phyloP scores from a whole-genome alignment of 805 yeast species.

The Vanderwaltozyma yarrowii region DNA sequence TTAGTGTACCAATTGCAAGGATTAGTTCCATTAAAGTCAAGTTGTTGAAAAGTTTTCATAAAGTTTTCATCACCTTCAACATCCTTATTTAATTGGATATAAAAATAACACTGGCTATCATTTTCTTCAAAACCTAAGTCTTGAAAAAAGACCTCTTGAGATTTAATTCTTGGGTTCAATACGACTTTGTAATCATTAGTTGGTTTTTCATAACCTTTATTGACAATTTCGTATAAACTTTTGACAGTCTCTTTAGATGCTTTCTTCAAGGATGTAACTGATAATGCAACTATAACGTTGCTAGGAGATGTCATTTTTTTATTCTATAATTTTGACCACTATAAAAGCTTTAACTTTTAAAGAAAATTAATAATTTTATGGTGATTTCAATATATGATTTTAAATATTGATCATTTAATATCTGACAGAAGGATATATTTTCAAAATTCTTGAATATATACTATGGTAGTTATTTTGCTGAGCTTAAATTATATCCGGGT shows the following conservation, averaged over 20 bases:
- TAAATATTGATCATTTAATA: too few species aligned
- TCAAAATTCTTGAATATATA: too few species aligned
- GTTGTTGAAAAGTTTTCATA: not conserved
- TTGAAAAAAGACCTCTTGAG: slow-evolving; percentile 7
- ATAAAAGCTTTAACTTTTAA: too few species aligned
- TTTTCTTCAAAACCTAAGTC: slow-evolving; percentile 23
- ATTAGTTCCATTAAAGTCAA: not conserved
- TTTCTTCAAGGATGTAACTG: not conserved
- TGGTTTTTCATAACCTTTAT: slow-evolving; percentile 42
- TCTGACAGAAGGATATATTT: too few species aligned
- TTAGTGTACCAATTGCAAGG: not conserved
- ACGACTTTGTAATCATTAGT: slow-evolving; percentile 36
- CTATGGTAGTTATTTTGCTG: too few species aligned
- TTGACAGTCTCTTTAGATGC: not conserved
- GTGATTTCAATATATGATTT: too few species aligned
- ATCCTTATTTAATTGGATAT: slow-evolving; percentile 8
- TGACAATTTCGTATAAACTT: slow-evolving; percentile 29
- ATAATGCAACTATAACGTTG: not conserved
- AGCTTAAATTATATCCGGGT: too few species aligned
- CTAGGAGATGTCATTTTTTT: not conserved
- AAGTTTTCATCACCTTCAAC: not conserved
- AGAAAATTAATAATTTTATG: too few species aligned
- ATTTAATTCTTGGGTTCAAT: slow-evolving; percentile 33
- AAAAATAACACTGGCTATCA: slow-evolving; percentile 19
- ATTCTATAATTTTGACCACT: not conserved